A percentile compares a stretch with the other conserved stretches of the same genome.
phyloP scores from a whole-genome alignment of 495 filamentous ascomycete species.

The Ascodesmis nigricans region DNA sequence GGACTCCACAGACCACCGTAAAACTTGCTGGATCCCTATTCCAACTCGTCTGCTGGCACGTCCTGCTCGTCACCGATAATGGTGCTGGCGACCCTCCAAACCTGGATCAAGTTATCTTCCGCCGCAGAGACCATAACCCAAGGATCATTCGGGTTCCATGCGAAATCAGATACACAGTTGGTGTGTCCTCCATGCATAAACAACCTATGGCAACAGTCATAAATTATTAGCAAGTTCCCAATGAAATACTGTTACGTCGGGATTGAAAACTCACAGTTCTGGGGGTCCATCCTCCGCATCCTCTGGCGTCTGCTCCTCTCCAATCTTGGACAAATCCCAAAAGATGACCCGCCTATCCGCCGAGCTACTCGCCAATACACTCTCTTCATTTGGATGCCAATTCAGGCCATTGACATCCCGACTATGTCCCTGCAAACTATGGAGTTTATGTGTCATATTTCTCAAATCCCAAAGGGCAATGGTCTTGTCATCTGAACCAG shows the following conservation, averaged over 20 bases:
- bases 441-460: conserved; percentile 64
- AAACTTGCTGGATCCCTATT: too few relatives aligned
- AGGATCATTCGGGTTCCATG: conserved; percentile 88
- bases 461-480: conserved; percentile 91
- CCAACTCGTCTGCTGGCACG: conserved; percentile 56
- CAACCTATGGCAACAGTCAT: conserved; percentile 29
- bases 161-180: conserved; percentile 85
- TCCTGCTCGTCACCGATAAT: conserved; percentile 68
- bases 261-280: conserved; percentile 47
- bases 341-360: conserved; percentile 87
- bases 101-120: conserved; percentile 89
- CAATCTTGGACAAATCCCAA: conserved; percentile 80
- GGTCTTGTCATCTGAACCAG: conserved; percentile 81
- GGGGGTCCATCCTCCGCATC: conserved; percentile 94
- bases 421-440: conserved; percentile 62
- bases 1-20: too few relatives aligned
- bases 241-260: neutral
- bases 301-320: conserved; percentile 84
- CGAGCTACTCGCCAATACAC: conserved; percentile 70
- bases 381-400: conserved; percentile 80
- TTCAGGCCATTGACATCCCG: conserved; percentile 75
- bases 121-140: conserved; percentile 89
- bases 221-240: conserved; percentile 14
- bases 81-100: conserved; percentile 83
- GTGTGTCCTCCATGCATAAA: conserved; percentile 99